phyloP scores from a whole-genome alignment of 1,284 basidiomycete genomes.

The Porodaedalea pini region DNA sequence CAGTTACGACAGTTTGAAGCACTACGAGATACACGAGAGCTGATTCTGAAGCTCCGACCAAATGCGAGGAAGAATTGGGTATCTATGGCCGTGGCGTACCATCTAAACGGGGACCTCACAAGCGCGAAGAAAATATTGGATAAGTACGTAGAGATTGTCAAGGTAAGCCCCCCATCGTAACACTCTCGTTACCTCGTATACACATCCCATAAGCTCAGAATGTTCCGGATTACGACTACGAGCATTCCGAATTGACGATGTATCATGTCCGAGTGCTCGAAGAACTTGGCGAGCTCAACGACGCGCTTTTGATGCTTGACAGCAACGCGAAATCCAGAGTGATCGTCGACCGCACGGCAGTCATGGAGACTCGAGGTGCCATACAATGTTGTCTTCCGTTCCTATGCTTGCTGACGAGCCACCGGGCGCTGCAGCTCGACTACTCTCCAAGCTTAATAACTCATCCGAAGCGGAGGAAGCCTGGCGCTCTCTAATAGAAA shows the following conservation, averaged over 20 bases:
- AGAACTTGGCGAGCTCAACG: constrained; percentile 64
- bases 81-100: constrained; percentile 84
- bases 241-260: constrained; percentile 82
- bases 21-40: constrained; percentile 81
- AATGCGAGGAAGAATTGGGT: constrained; percentile 89
- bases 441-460: constrained; percentile 63
- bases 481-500: constrained; percentile 78
- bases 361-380: constrained; percentile 71
- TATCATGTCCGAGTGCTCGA: constrained; percentile 83
- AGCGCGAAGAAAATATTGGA: constrained; percentile 77
- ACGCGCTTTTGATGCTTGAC: constrained; percentile 64
- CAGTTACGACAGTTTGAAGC: constrained; percentile 84
- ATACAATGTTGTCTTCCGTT: background rate
- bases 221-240: constrained; percentile 73
- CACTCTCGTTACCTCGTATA: constrained; percentile 12
- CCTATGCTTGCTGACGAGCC: constrained; percentile 19
- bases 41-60: constrained; percentile 79
- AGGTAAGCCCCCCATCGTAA: constrained; percentile 39
- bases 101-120: constrained; percentile 72
- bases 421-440: constrained; percentile 47
- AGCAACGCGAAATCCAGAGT: constrained; percentile 58
- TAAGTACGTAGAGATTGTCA: constrained; percentile 59
- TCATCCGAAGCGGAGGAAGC: constrained; percentile 70
- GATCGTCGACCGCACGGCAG: constrained; percentile 69
- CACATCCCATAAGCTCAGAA: constrained; percentile 42